phyloP scores from a whole-genome alignment of 2,329 filamentous ascomycete species.

The Verticillium albo-atrum region DNA sequence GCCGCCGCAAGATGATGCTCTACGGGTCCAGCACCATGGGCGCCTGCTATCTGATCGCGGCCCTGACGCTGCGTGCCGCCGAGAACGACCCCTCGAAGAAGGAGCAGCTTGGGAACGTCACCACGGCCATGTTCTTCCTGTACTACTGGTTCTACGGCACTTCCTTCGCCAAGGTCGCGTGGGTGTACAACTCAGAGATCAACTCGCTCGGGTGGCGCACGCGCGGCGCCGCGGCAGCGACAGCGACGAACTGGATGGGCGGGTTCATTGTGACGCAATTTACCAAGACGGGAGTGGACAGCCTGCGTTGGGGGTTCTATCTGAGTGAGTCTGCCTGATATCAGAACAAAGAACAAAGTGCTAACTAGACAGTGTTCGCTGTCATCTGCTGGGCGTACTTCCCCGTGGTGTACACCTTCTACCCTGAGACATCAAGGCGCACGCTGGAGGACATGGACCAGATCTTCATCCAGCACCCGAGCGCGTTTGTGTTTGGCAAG shows the following conservation, averaged over 20 bases:
- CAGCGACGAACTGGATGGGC: slow-evolving; percentile 38
- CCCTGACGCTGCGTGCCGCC: slow-evolving; percentile 25
- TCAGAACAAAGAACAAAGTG: too few relatives aligned
- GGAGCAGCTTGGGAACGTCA: slow-evolving; percentile 29
- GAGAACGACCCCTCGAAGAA: slow-evolving; percentile 22
- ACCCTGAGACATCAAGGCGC: slow-evolving; percentile 41
- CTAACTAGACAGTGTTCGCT: slow-evolving; percentile 19
- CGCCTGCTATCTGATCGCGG: slow-evolving; percentile 30
- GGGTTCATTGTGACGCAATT: slow-evolving; percentile 39
- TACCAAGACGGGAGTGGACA: slow-evolving; percentile 36
- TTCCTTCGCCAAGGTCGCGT: slow-evolving; percentile 32
- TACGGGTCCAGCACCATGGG: slow-evolving; percentile 29
- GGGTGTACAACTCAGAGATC: slow-evolving; percentile 37
- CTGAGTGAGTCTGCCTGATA: slow-evolving; percentile 23
- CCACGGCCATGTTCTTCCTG: slow-evolving; percentile 37
- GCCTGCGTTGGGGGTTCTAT: slow-evolving; percentile 36
- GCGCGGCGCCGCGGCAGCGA: slow-evolving; percentile 36
- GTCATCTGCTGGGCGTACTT: slow-evolving; percentile 28
- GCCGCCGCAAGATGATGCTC: slow-evolving; percentile 32
- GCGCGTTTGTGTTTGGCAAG: slow-evolving; percentile 26
- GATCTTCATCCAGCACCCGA: slow-evolving; percentile 28
- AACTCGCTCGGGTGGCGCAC: slow-evolving; percentile 36
- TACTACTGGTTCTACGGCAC: slow-evolving; percentile 37
- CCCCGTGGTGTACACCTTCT: slow-evolving; percentile 41
- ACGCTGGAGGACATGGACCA: slow-evolving; percentile 46